phyloP scores from a whole-genome alignment of 2,329 filamentous ascomycete species.

The Macrophomina tecta region DNA sequence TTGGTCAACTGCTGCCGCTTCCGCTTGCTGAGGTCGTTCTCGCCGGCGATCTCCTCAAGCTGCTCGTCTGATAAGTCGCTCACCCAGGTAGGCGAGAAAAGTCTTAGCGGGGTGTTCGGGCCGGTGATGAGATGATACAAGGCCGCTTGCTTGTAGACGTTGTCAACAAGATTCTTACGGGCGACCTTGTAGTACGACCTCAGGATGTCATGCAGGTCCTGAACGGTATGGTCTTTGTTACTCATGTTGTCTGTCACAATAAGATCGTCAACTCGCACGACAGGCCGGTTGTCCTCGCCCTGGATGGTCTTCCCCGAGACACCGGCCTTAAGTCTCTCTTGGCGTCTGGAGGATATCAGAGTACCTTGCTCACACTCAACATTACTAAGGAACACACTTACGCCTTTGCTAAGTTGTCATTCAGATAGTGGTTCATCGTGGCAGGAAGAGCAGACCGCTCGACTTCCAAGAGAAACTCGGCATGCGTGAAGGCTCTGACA shows the following conservation, averaged over 20 bases:
- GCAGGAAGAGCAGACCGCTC: constrained; percentile 55
- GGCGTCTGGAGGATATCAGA: neutral
- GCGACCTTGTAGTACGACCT: constrained; percentile 68
- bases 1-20: constrained; percentile 52
- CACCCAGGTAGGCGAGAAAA: constrained; percentile 61
- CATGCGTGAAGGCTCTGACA: constrained; percentile 54
- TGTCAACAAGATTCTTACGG: constrained; percentile 67
- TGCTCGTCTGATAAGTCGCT: constrained; percentile 54
- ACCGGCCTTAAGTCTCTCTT: neutral
- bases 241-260: constrained; percentile 29
- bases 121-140: constrained; percentile 61
- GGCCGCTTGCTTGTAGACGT: constrained; percentile 64
- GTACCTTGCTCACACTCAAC: neutral
- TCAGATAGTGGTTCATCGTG: constrained; percentile 63
- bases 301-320: neutral
- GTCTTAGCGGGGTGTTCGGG: constrained; percentile 56
- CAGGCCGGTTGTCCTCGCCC: too few relatives aligned
- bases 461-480: constrained; percentile 58
- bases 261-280: constrained; percentile 7
- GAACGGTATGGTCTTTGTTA: constrained; percentile 48
- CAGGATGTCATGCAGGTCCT: constrained; percentile 67
- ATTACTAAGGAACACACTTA: constrained; percentile 29
- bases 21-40: constrained; percentile 54
- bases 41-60: constrained; percentile 64
- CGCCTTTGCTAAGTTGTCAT: constrained; percentile 50